A percentile compares a stretch with the other conserved stretches of the same genome.
phyloP scores from a whole-genome alignment of 331 rosid species.

The Malus hybrid region DNA sequence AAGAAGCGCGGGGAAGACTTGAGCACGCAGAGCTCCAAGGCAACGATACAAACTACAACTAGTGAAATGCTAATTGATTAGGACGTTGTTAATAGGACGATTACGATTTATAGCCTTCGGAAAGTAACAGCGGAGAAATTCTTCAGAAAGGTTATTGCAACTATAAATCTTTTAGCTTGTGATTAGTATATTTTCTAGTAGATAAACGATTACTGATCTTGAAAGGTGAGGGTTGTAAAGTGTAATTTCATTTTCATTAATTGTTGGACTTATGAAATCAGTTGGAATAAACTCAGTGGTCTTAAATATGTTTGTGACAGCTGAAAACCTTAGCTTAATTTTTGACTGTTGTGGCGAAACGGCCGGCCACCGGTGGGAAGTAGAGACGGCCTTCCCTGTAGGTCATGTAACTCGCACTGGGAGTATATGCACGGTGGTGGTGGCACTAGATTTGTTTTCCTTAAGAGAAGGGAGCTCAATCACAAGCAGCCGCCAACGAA shows the following conservation, averaged over 20 bases:
- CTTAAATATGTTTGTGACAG: background rate
- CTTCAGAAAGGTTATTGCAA: background rate
- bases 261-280: background rate
- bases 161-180: background rate
- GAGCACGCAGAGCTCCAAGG: slow-evolving; percentile 49
- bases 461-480: too few species aligned
- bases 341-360: background rate
- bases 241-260: background rate
- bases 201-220: background rate
- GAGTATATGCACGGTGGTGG: too few species aligned
- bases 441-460: too few species aligned
- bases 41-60: slow-evolving; percentile 63
- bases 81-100: background rate
- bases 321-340: too few species aligned
- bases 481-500: background rate
- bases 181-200: background rate
- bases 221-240: background rate
- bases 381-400: too few species aligned
- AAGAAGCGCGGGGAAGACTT: slow-evolving; percentile 49
- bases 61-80: slow-evolving; percentile 84
- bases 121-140: background rate
- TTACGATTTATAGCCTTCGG: background rate
- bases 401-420: background rate
- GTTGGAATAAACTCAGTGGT: background rate
- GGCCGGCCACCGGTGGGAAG: background rate